Evolutionary conservation across 805 yeast species (phyloP).

Genomic region (Clavispora phyllophila): DNA sequence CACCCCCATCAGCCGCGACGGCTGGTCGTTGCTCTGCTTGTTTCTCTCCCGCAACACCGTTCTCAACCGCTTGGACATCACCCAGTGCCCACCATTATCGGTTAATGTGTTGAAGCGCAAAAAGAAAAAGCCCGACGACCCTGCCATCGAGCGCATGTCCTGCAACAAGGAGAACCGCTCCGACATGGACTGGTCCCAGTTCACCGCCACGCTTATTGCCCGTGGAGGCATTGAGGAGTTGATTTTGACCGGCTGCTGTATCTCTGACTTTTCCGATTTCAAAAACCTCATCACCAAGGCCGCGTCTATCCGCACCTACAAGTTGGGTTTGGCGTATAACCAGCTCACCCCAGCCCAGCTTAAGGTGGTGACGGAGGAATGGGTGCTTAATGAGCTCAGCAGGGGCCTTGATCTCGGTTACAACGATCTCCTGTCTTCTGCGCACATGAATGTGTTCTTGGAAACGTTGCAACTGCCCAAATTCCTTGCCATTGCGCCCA

Average conservation of each 20-base stretch:
- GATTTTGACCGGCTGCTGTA: constrained; percentile 71
- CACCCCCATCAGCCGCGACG: constrained; percentile 62
- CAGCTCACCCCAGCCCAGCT: constrained; percentile 59
- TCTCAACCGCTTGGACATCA: constrained; percentile 58
- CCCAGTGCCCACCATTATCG: constrained; percentile 55
- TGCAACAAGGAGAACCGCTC: constrained; percentile 55
- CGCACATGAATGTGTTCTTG: constrained; percentile 32
- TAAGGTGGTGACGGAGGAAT: constrained; percentile 45
- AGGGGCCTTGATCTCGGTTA: constrained; percentile 81
- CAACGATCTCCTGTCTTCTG: constrained; percentile 53
- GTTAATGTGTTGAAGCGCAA: constrained; percentile 41
- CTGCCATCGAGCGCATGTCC: constrained; percentile 35
- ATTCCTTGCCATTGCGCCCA: constrained; percentile 15
- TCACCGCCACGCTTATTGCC: constrained; percentile 61
- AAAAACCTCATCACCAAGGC: constrained; percentile 53
- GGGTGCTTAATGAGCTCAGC: constrained; percentile 48
- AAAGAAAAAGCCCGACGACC: constrained; percentile 21
- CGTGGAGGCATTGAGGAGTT: constrained; percentile 79
- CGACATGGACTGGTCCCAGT: constrained; percentile 77
- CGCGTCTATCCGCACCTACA: constrained; percentile 46
- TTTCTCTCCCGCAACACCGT: constrained; percentile 61
- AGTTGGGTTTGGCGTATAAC: constrained; percentile 76
- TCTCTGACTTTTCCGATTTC: constrained; percentile 51
- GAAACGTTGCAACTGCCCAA: constrained; percentile 21
- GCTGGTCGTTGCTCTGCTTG: constrained; percentile 79